Percentiles rank a stretch among this genome's conserved stretches.
These are phyloP conservation scores for Trypanosoma vivax DNA, from an alignment of 208 protist species.

Conservation along the genomic window DNA sequence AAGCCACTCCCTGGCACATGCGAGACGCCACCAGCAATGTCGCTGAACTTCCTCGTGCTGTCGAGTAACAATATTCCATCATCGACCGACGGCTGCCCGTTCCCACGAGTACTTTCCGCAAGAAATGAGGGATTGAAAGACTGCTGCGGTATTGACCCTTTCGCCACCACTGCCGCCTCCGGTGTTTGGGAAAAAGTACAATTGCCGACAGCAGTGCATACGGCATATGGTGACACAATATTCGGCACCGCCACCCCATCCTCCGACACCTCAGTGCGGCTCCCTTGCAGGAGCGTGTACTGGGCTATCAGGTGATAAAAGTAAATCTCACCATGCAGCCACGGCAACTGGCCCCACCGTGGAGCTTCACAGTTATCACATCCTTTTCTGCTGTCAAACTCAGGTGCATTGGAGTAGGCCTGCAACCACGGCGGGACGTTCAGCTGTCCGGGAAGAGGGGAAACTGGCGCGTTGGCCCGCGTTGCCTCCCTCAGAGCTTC, in stretches of 20 bases:
- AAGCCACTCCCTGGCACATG: conserved; percentile 2
- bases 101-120: neutral
- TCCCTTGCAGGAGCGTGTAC: conserved; percentile 51
- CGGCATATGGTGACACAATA: conserved; percentile 47
- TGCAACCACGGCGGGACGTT: conserved; percentile 60
- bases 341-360: conserved; percentile 82
- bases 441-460: conserved; percentile 57
- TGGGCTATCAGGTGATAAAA: conserved; percentile 83
- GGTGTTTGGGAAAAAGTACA: neutral
- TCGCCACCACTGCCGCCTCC: neutral
- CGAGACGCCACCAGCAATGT: neutral
- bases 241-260: conserved; percentile 22
- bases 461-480: conserved; percentile 40
- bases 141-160: neutral
- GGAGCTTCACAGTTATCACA: conserved; percentile 22
- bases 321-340: conserved; percentile 87
- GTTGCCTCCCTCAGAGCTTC: conserved; percentile 28
- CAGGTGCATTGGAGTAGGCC: conserved; percentile 50
- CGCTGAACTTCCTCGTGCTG: neutral
- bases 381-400: conserved; percentile 27
- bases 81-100: neutral
- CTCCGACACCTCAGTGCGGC: neutral
- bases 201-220: conserved; percentile 13
- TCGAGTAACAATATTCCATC: conserved; percentile 5
- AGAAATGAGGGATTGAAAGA: conserved; percentile 13